Base-by-base conservation (phyloP, 345 rosid species). In the Eutrema japonicum region DNA sequence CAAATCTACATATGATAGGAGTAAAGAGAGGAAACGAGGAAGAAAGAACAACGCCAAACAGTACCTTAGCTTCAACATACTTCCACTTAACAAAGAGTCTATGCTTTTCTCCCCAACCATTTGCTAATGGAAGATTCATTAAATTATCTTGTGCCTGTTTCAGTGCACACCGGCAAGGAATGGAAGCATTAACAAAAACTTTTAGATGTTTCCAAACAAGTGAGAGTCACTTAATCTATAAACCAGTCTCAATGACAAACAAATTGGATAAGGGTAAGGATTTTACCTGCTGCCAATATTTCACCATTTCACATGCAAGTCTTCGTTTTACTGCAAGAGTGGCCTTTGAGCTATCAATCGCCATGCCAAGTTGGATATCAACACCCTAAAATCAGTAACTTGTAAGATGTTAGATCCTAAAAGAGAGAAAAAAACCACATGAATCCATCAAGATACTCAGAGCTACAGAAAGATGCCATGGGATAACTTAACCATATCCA, bases 281-380 rank as follows among this genome's bases (percentile, higher is more conserved):
- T 11, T 36, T 3, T 87, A 95, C 99, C 96, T 96, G 99, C 84
- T 92, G 97, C 99, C 98, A 96, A 75, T 89, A 92, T 80, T 90
- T 96, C 10, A 92, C 98, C 98, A 96, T 90, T 88, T 96, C 99
- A 79, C 99, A 96, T 61, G 98, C 91, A 83, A 96, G 98, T 78
- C 99, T 87, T 64, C 99, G 85, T 78, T 96, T 96, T 79, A 96
- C 99, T 64, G 99, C 98, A 64, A 96, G 93, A 71, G 98, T 96
- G 73, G 99, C 99, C 83, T 92, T 96, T 37, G 98, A 79, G 79
- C 94, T 92, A 83, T 92, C 98, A 47, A 96, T 96, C 68, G 99
- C 99, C 94, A 92, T 85, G 66, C 99, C 99, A 16, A 96, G 97
- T 78, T 96, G 99, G 80, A 96, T 87, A 80, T 96, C 98, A 69